Evolutionary conservation across 768 basidiomycete species (phyloP), one percentile per base, ranked within the genome.

Genomic region (Lactarius akahatsu): DNA sequence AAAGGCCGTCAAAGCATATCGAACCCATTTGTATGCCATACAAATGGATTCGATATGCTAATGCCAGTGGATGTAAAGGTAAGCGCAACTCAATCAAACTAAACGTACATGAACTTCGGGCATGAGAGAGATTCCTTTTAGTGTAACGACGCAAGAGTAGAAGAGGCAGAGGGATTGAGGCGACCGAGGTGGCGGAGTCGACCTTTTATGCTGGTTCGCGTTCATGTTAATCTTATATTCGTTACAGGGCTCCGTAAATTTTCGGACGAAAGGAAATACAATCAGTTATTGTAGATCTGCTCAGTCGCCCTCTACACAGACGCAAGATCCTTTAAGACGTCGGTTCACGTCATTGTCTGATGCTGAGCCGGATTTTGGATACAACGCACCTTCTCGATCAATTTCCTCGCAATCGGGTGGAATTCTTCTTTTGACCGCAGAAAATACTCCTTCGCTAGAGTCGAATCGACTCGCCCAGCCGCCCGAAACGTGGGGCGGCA

Each of bases 321-420:
- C 16, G 30, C 70, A 45, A 77, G 71, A 69, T 77, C 76, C 76
- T 77, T 45, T 26, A 32, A n/a, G 7, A 34, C 16, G 26, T 52
- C 26, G 50, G 26, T 26, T 16, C 8, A 11, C n/a, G 28, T 67
- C 55, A 66, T 26, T 4, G 34, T 40, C 38, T 23, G 20, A 45
- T 5, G 18, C 8, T 11, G 9, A n/a, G 38, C 11, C 38, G 47
- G 56, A n/a, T 26, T 26, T 32, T 16, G 9, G 10, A 41, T n/a
- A 23, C 13, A 10, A 20, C 60, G 7, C 66, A 89, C 91, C 85
- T 90, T 90, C 70, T 89, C 89, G 70, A 93, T 91, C 71, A 91
- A 70, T 74, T 80, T 86, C 69, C 84, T 78, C 26, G 91, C 91
- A 66, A 92, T 91, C 0, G 91, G 91, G 75, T 92, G 91, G 80